Percentiles rank a stretch among this genome's conserved stretches.
Evolutionary conservation across 108 stramenopile genomes (phyloP).

Genomic region (Fragilariopsis cylindrus): DNA sequence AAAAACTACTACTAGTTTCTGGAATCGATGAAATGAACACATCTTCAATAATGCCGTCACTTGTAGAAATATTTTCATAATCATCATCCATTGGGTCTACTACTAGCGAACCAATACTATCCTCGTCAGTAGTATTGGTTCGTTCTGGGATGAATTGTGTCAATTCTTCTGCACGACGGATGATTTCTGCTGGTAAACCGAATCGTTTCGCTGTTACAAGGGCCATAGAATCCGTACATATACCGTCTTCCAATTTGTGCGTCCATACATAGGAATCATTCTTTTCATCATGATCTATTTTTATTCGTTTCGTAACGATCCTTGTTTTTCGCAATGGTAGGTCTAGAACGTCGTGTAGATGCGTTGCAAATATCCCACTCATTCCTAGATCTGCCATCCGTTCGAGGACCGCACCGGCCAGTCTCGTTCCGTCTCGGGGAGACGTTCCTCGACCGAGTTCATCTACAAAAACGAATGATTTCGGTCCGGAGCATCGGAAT

Average conservation of each 20-base stretch:
- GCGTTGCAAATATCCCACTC: constrained; percentile 90
- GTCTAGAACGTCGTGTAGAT: constrained; percentile 65
- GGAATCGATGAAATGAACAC: too few relatives aligned
- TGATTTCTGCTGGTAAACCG: constrained; percentile 68
- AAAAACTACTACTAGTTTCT: too few relatives aligned
- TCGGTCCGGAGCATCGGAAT: constrained; percentile 72
- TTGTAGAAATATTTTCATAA: too few relatives aligned
- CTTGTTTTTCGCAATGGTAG: constrained; percentile 41
- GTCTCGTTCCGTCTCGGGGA: constrained; percentile 81
- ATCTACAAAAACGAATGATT: constrained; percentile 92
- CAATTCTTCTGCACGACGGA: constrained; percentile 73
- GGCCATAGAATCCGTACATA: constrained; percentile 85
- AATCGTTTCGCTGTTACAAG: constrained; percentile 81
- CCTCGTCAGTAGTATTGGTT: not conserved
- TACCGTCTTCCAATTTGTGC: constrained; percentile 81
- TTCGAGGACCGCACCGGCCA: constrained; percentile 88
- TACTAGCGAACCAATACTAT: too few relatives aligned
- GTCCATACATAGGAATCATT: constrained; percentile 65
- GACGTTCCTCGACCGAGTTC: constrained; percentile 95
- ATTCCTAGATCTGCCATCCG: constrained; percentile 62
- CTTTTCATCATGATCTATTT: constrained; percentile 7
- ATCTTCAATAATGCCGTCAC: too few relatives aligned
- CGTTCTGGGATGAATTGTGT: constrained; percentile 1
- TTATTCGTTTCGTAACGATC: constrained; percentile 46
- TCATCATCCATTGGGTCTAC: too few relatives aligned